phyloP scores from a whole-genome alignment of 257 asterid species.

The Fraxinus pennsylvanica region DNA sequence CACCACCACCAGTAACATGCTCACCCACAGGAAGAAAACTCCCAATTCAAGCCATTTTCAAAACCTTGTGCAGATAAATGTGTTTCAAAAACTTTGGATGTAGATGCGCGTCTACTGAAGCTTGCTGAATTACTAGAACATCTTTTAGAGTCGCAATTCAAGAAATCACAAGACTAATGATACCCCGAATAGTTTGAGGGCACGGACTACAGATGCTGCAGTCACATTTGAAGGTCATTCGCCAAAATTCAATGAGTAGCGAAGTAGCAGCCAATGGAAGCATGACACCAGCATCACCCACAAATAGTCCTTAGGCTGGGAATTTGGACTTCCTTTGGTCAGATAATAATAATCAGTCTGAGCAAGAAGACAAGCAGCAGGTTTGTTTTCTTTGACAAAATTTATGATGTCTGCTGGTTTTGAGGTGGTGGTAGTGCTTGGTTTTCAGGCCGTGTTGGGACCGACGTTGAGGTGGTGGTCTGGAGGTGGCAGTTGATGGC shows the following conservation, averaged over 20 bases:
- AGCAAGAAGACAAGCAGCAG: slow-evolving; percentile 79
- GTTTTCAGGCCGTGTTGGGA: too few relatives aligned
- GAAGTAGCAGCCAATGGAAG: slow-evolving; percentile 66
- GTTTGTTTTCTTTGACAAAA: slow-evolving; percentile 41
- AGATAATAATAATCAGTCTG: slow-evolving; percentile 63
- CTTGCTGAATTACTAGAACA: slow-evolving; percentile 84
- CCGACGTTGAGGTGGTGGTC: too few relatives aligned
- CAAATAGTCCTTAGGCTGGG: slow-evolving; percentile 85
- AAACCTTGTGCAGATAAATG: slow-evolving; percentile 70
- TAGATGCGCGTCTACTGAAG: slow-evolving; percentile 78
- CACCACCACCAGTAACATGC: too few relatives aligned
- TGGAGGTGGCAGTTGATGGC: too few relatives aligned
- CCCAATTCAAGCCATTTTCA: too few relatives aligned
- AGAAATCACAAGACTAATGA: slow-evolving; percentile 50
- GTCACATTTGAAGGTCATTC: slow-evolving; percentile 57
- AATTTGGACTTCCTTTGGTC: slow-evolving; percentile 71
- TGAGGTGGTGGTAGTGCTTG: too few relatives aligned
- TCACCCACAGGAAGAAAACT: too few relatives aligned
- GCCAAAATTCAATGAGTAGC: slow-evolving; percentile 68
- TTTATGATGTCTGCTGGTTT: too few relatives aligned
- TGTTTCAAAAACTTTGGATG: slow-evolving; percentile 59
- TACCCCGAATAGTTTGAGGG: slow-evolving; percentile 58
- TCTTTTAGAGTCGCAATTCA: slow-evolving; percentile 61
- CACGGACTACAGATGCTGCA: slow-evolving; percentile 44
- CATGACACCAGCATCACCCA: slow-evolving; percentile 78